phyloP scores from a whole-genome alignment of 129 eudicot species.

The Deinandra increscens region DNA sequence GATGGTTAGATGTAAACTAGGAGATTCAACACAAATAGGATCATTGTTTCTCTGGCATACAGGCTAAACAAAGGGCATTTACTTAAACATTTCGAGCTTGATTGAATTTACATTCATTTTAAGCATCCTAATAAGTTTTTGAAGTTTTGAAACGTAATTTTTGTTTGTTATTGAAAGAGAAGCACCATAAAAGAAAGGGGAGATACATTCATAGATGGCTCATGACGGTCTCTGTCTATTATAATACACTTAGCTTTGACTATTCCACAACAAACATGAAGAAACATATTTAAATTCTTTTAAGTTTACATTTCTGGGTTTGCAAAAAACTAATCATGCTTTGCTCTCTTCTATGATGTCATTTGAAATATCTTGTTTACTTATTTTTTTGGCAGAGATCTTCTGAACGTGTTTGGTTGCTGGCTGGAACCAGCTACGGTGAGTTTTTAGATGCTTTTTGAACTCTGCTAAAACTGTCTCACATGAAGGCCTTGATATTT shows the following conservation, averaged over 20 bases:
- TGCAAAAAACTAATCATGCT: background rate
- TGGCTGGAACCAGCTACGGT: conserved; percentile 87
- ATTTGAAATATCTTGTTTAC: conserved; percentile 4
- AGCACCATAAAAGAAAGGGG: too few species aligned
- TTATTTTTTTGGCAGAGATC: conserved; percentile 49
- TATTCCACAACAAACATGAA: too few species aligned
- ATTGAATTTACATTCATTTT: conserved; percentile 6
- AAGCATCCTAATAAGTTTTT: background rate
- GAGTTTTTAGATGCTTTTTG: conserved; percentile 29
- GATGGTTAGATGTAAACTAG: background rate
- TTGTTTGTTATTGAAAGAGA: background rate
- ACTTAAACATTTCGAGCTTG: background rate
- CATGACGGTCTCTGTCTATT: too few species aligned
- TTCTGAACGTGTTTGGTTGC: conserved; percentile 76
- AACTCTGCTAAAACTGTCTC: background rate
- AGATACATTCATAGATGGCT: too few species aligned
- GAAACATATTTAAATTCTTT: background rate
- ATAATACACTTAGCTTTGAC: too few species aligned
- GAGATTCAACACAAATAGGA: background rate
- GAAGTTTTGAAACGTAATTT: background rate
- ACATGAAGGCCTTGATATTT: background rate
- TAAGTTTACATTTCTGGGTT: background rate
- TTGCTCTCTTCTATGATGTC: background rate
- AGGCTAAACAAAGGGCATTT: background rate
- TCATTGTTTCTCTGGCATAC: background rate